Conservation (phyloP, 106 monocot species). For the Dioscorea zingiberensis region DNA sequence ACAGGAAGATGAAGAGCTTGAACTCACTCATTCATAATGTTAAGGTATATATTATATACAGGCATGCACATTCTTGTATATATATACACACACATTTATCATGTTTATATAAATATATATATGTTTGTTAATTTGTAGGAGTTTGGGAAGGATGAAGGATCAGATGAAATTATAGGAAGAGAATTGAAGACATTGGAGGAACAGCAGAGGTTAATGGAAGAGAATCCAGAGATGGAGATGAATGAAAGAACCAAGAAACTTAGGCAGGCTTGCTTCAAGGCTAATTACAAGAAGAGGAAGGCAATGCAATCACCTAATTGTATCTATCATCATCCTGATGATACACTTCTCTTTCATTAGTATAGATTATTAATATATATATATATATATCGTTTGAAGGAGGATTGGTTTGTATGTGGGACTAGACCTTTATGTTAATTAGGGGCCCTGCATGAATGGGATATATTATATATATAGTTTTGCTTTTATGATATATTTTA, state of each 20-base stretch:
- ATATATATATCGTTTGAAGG: no score
- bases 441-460: no score
- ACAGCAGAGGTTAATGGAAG: conserved; percentile 50
- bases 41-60: conserved; percentile 48
- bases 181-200: conserved; percentile 50
- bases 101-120: not conserved
- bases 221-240: conserved; percentile 56
- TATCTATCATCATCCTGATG: not conserved
- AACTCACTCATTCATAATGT: conserved; percentile 68
- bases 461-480: no score
- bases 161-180: conserved; percentile 22
- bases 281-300: conserved; percentile 63
- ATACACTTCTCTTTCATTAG: no score
- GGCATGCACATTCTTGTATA: no score
- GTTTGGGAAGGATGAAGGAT: conserved; percentile 33
- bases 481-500: no score
- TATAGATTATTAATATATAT: no score
- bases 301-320: conserved; percentile 9
- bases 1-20: conserved; percentile 88
- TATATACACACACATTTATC: not conserved
- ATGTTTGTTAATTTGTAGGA: conserved; percentile 34
- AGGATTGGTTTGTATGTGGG: no score
- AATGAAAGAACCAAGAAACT: conserved; percentile 70
- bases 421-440: no score
- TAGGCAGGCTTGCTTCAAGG: conserved; percentile 89